A percentile compares a stretch with the other conserved stretches of the same genome.
Evolutionary conservation across 192 early-diverging fungal species (phyloP).

Genomic region (Coemansia sp.): DNA sequence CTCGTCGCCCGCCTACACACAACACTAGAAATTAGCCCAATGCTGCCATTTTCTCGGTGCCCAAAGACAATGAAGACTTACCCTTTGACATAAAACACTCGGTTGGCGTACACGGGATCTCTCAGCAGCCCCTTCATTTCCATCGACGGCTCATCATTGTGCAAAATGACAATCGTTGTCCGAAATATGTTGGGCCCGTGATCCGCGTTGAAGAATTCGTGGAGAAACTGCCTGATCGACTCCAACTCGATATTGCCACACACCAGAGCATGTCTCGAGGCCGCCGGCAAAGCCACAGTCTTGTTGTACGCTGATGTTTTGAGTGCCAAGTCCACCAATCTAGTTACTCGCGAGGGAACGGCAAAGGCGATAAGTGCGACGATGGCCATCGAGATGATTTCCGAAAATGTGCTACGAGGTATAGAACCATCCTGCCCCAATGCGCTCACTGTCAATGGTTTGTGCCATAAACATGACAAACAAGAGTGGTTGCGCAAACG

Average conservation of each 20-base stretch:
- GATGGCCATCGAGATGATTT: constrained; percentile 46
- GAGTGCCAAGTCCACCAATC: constrained; percentile 39
- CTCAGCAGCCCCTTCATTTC: constrained; percentile 43
- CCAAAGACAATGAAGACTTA: background rate
- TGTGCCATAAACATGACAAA: constrained; percentile 10
- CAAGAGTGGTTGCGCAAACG: background rate
- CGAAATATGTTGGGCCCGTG: constrained; percentile 49
- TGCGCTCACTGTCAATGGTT: constrained; percentile 27
- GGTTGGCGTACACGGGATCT: constrained; percentile 40
- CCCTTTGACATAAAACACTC: constrained; percentile 53
- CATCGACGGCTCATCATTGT: constrained; percentile 36
- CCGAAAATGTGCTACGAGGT: constrained; percentile 42
- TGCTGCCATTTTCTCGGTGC: background rate
- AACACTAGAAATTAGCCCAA: background rate
- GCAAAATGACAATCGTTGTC: constrained; percentile 41
- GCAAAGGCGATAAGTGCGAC: constrained; percentile 47
- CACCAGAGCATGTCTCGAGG: constrained; percentile 37
- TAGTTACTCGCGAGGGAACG: constrained; percentile 39
- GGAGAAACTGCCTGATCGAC: constrained; percentile 41
- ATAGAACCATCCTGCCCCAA: constrained; percentile 34
- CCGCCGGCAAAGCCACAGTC: constrained; percentile 25
- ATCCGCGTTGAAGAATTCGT: constrained; percentile 53
- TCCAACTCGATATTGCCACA: constrained; percentile 45
- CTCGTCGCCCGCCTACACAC: constrained; percentile 32
- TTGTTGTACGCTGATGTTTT: constrained; percentile 46